Evolutionary conservation across 169 alveolate species (phyloP).

Genomic region (Pseudocohnilembus persalinus): DNA sequence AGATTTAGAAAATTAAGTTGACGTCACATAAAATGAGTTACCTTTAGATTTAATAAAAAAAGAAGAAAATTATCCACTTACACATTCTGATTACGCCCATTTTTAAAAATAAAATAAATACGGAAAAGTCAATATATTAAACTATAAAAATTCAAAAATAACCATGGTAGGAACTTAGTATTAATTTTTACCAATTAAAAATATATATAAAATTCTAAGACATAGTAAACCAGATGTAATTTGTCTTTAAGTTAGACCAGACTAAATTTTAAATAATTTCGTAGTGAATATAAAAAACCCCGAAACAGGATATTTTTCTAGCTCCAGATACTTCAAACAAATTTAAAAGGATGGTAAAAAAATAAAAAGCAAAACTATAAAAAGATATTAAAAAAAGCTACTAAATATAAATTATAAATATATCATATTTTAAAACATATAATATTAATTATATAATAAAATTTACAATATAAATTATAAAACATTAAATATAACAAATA

Average conservation of each 20-base stretch:
- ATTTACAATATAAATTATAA: neutral
- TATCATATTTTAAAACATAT: neutral
- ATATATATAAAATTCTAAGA: conserved; percentile 32
- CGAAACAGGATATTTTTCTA: conserved; percentile 25
- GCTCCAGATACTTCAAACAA: conserved; percentile 7
- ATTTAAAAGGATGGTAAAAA: conserved; percentile 20
- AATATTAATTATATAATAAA: neutral
- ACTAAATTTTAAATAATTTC: conserved; percentile 32
- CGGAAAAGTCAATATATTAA: conserved; percentile 39
- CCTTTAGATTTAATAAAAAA: neutral
- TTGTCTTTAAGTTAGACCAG: conserved; percentile 42
- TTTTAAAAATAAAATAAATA: neutral
- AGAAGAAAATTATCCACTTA: conserved; percentile 5
- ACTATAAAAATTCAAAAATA: conserved; percentile 29
- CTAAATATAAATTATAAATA: neutral
- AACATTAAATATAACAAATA: neutral
- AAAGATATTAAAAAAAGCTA: neutral
- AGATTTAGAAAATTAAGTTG: conserved; percentile 3
- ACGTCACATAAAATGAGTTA: neutral
- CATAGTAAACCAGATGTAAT: conserved; percentile 32
- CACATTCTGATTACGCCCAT: conserved; percentile 1
- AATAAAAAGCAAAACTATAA: neutral
- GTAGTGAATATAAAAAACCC: neutral
- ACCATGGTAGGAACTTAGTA: conserved; percentile 42
- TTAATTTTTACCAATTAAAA: conserved; percentile 33